Evolutionary conservation across 2,329 filamentous ascomycete genomes (phyloP), one percentile per base, ranked within the genome.

Genomic region (Bipolaris oryzae): DNA sequence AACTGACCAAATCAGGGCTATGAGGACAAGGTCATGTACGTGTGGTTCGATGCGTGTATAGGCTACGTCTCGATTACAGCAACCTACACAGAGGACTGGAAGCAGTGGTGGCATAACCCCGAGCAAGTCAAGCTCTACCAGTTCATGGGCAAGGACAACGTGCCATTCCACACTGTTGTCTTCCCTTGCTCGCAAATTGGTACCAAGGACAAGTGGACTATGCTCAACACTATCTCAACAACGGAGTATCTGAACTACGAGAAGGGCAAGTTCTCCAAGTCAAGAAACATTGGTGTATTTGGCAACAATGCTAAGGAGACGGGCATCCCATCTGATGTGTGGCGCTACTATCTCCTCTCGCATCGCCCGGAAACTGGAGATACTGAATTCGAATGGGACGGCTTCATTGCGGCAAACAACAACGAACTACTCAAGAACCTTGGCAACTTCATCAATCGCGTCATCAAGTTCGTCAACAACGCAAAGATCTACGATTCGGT

Each of bases 21-120:
- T 68, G 85, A 89, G 62, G 82, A 88, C 62, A 91, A 91, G 81
- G 94, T 96, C 60, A 87, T 97, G 64, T 97, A 97, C 72, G 92
- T 96, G 58, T 91, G 89, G 92, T 92, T 97, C 73, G 91, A 96
- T 74, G 91, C 91, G 52, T 95, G 91, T 77, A 95, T 96, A 70
- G 93, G 93, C 18, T 97, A 97, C 74, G 88, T 92, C n/a, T 96
- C 92, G 1, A 97, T 97, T 66, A 96, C 93, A 1, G 91, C 91
- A 62, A 92, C 87, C 68, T 96, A 96, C 76, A 96, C 92, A 5
- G 84, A 87, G 42, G 84, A 96, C 61, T 97, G 93, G 93, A 88
- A 96, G 80, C 85, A 91, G 72, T 97, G 93, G 93, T 97, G 93
- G 93, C 88, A 89, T 72, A 89, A 96, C 75, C 91, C 92, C 0